Conservation (phyloP, 2,329 filamentous ascomycete genomes). For the Colletotrichum sp. region DNA sequence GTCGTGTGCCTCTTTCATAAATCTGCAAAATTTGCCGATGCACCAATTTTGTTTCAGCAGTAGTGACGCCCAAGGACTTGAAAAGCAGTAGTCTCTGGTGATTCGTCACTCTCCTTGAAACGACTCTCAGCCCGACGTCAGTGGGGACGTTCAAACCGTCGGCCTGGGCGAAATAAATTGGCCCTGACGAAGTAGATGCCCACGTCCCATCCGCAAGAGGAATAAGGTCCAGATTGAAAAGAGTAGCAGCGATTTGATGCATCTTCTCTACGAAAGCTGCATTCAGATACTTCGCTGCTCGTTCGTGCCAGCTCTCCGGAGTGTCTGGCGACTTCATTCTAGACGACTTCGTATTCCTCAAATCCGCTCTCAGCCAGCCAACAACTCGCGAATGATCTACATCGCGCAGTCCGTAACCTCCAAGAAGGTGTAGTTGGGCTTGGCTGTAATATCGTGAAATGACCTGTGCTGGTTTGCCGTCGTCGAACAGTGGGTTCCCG, state of each 20-base stretch:
- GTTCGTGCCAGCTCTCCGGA: neutral
- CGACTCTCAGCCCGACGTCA: neutral
- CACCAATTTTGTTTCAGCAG: neutral
- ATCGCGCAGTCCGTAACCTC: neutral
- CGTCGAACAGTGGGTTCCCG: neutral
- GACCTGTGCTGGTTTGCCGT: neutral
- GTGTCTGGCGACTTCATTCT: neutral
- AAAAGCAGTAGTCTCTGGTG: neutral
- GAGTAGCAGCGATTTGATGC: rapidly evolving
- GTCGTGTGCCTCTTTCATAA: neutral
- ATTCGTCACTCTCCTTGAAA: neutral
- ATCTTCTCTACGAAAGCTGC: neutral
- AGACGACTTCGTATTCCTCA: neutral
- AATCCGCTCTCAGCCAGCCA: neutral
- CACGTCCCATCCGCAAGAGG: neutral
- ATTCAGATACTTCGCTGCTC: neutral
- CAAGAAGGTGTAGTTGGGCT: neutral
- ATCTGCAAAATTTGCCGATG: rapidly evolving
- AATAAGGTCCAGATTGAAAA: neutral
- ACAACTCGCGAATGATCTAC: neutral
- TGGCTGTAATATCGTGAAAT: neutral
- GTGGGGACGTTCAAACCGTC: neutral
- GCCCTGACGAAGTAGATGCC: neutral
- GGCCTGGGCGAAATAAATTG: neutral
- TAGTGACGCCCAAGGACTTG: neutral